Conservation (phyloP, 164 flowering plant genomes). For the Nymphaea thermarum region DNA sequence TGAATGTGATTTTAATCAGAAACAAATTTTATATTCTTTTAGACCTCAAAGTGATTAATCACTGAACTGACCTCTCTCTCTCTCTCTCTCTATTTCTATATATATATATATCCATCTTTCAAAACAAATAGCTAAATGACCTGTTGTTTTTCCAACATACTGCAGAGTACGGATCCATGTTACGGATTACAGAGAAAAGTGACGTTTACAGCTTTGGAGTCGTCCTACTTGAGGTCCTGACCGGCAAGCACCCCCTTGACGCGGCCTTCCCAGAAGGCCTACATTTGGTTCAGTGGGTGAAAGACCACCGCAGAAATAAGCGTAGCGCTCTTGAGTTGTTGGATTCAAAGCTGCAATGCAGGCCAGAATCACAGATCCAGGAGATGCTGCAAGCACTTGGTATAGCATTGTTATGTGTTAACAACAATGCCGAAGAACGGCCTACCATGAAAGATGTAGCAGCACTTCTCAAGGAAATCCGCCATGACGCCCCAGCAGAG, state of each 20-base stretch:
- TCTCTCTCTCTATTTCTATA: too few relatives aligned
- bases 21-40: neutral
- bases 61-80: neutral
- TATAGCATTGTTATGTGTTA: constrained; percentile 67
- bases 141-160: neutral
- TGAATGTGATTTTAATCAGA: too few relatives aligned
- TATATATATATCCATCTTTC: too few relatives aligned
- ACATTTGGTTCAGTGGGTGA: constrained; percentile 74
- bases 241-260: constrained; percentile 89
- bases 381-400: constrained; percentile 86
- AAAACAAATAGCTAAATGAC: neutral
- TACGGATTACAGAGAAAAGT: constrained; percentile 69
- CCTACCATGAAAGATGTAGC: constrained; percentile 88
- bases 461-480: constrained; percentile 81
- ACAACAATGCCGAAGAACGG: constrained; percentile 48
- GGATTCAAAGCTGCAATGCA: constrained; percentile 62
- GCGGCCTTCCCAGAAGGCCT: constrained; percentile 80
- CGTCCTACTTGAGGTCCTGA: constrained; percentile 71
- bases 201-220: constrained; percentile 94
- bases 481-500: constrained; percentile 11
- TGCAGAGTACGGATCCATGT: constrained; percentile 76
- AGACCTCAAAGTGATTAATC: neutral
- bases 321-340: constrained; percentile 44
- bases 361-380: constrained; percentile 62
- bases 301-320: constrained; percentile 35